Percentiles rank a stretch among this genome's conserved stretches.
Conservation (phyloP, 805 yeast genomes). For the Barnettozyma salicaria region DNA sequence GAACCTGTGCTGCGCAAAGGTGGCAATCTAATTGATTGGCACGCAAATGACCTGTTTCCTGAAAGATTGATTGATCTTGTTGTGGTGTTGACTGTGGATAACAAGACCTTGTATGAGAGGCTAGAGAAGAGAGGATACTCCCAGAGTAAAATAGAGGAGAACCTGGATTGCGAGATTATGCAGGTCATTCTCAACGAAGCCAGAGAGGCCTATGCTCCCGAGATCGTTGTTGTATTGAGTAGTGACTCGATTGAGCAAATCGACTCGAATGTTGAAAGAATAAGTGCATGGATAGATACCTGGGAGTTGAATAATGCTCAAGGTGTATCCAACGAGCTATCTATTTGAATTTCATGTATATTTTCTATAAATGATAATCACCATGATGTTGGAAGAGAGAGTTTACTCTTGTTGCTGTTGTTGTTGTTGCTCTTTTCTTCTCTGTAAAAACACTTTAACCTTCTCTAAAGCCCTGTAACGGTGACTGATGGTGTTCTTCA, state of each 20-base stretch:
- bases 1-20: constrained; percentile 79
- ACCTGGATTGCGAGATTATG: constrained; percentile 96
- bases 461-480: constrained; percentile 77
- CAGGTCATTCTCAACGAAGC: constrained; percentile 87
- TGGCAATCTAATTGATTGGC: constrained; percentile 95
- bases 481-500: constrained; percentile 82
- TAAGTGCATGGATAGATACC: constrained; percentile 63
- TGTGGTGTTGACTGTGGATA: constrained; percentile 78
- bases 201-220: constrained; percentile 68
- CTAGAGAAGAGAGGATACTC: constrained; percentile 71
- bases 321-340: constrained; percentile 49
- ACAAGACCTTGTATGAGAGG: constrained; percentile 66
- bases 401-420: too few relatives aligned
- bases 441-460: constrained; percentile 49
- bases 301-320: constrained; percentile 68
- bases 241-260: constrained; percentile 72
- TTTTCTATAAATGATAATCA: too few relatives aligned
- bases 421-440: too few relatives aligned
- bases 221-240: constrained; percentile 72
- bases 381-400: too few relatives aligned
- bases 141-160: constrained; percentile 79
- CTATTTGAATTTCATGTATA: constrained; percentile 11
- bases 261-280: constrained; percentile 76
- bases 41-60: constrained; percentile 92
- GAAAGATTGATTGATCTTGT: constrained; percentile 90